phyloP scores from a whole-genome alignment of 495 filamentous ascomycete genomes.

The Neurospora africana region DNA sequence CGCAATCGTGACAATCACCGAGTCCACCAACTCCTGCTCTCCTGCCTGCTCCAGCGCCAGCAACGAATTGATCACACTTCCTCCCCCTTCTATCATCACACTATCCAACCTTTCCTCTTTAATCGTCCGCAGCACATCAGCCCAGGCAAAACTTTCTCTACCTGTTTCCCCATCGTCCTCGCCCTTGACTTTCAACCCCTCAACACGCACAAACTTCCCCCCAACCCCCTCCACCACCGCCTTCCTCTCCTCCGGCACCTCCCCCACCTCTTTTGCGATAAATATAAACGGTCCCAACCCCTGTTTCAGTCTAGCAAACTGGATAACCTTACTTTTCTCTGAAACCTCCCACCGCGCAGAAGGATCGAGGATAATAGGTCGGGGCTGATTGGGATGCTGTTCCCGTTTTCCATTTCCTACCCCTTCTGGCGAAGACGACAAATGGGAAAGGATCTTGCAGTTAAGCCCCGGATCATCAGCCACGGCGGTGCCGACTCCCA shows the following conservation, averaged over 20 bases:
- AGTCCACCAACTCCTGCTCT: constrained; percentile 54
- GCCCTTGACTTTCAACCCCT: not conserved
- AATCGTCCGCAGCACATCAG: constrained; percentile 47
- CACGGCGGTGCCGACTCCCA: constrained; percentile 74
- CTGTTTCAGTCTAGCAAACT: constrained; percentile 50
- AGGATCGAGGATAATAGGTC: constrained; percentile 73
- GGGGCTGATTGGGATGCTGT: constrained; percentile 43
- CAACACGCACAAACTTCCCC: constrained; percentile 26
- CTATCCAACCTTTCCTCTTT: constrained; percentile 53
- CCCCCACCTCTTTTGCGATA: constrained; percentile 19
- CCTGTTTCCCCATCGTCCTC: constrained; percentile 7
- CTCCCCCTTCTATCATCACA: constrained; percentile 85
- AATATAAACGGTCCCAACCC: constrained; percentile 67
- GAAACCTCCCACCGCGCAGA: constrained; percentile 54
- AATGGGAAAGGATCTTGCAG: constrained; percentile 35
- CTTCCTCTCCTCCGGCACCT: constrained; percentile 13
- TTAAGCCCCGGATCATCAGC: constrained; percentile 81
- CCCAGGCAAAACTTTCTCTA: constrained; percentile 40
- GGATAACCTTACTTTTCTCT: constrained; percentile 49
- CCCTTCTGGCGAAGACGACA: constrained; percentile 22
- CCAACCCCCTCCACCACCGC: constrained; percentile 25
- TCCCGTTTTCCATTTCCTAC: not conserved
- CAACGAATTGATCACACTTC: constrained; percentile 63
- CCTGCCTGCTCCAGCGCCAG: constrained; percentile 35
- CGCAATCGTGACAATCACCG: constrained; percentile 73